Evolutionary conservation across 306 rosid species (phyloP).

Genomic region (Prunus padus): DNA sequence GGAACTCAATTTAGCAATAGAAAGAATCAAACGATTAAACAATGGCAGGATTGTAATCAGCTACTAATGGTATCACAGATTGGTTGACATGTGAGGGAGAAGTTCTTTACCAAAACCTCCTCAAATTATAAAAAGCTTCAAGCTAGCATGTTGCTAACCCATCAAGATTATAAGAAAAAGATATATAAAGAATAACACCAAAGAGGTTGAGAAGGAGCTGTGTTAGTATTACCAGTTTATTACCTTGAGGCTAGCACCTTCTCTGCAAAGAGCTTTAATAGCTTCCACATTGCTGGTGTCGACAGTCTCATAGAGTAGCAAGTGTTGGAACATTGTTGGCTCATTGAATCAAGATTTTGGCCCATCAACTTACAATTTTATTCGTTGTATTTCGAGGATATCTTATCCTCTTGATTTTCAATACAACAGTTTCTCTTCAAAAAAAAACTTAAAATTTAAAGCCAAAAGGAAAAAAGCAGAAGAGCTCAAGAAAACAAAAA

Average conservation of each 20-base stretch:
- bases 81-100: slow-evolving; percentile 2
- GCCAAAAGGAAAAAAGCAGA: neutral
- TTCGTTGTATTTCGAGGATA: too few species aligned
- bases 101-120: neutral
- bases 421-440: too few species aligned
- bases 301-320: slow-evolving; percentile 18
- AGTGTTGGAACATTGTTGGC: slow-evolving; percentile 15
- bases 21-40: neutral
- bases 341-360: slow-evolving; percentile 18
- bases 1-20: neutral
- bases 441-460: too few species aligned
- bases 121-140: neutral
- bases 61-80: neutral
- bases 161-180: neutral
- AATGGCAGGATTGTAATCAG: neutral
- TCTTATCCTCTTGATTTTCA: too few species aligned
- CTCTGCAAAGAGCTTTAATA: slow-evolving; percentile 23
- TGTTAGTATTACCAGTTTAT: neutral
- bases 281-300: slow-evolving; percentile 23
- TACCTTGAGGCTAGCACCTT: slow-evolving; percentile 35
- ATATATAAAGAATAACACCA: neutral
- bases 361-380: slow-evolving; percentile 15
- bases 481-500: slow-evolving; percentile 2
- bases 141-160: neutral
- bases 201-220: neutral